Conservation (phyloP, 1,284 basidiomycete species). For the Calocybe gambosa region DNA sequence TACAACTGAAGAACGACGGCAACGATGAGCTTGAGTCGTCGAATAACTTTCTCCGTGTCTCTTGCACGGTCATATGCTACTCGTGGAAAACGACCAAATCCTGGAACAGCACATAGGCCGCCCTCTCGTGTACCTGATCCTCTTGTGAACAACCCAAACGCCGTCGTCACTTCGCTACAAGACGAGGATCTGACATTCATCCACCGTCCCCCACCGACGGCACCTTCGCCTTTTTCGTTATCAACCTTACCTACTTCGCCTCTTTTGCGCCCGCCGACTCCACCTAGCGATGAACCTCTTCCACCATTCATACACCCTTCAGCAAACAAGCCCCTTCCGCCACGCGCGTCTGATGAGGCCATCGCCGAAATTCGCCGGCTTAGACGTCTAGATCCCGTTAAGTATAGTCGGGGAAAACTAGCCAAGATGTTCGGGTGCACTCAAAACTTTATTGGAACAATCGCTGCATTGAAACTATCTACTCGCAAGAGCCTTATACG, state of each 20-base stretch:
- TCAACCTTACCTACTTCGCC: slow-evolving; percentile 65
- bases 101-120: slow-evolving; percentile 47
- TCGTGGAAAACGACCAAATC: slow-evolving; percentile 38
- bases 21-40: slow-evolving; percentile 21
- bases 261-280: slow-evolving; percentile 39
- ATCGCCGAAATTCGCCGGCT: slow-evolving; percentile 53
- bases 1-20: neutral
- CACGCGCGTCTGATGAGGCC: slow-evolving; percentile 44
- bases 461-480: slow-evolving; percentile 50
- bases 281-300: slow-evolving; percentile 24
- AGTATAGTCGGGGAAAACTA: slow-evolving; percentile 45
- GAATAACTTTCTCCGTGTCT: slow-evolving; percentile 16
- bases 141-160: slow-evolving; percentile 49
- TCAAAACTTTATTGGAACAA: slow-evolving; percentile 44
- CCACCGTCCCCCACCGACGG: slow-evolving; percentile 69
- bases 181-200: slow-evolving; percentile 65
- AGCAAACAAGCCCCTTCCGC: slow-evolving; percentile 25
- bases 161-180: slow-evolving; percentile 47
- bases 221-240: slow-evolving; percentile 63
- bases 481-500: slow-evolving; percentile 33
- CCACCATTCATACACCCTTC: slow-evolving; percentile 42
- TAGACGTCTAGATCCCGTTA: slow-evolving; percentile 42
- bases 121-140: slow-evolving; percentile 63
- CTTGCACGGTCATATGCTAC: slow-evolving; percentile 28
- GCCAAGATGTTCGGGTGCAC: slow-evolving; percentile 57